Evolutionary conservation across 2,329 filamentous ascomycete genomes (phyloP).

Genomic region (Drechslerella coelobrocha): DNA sequence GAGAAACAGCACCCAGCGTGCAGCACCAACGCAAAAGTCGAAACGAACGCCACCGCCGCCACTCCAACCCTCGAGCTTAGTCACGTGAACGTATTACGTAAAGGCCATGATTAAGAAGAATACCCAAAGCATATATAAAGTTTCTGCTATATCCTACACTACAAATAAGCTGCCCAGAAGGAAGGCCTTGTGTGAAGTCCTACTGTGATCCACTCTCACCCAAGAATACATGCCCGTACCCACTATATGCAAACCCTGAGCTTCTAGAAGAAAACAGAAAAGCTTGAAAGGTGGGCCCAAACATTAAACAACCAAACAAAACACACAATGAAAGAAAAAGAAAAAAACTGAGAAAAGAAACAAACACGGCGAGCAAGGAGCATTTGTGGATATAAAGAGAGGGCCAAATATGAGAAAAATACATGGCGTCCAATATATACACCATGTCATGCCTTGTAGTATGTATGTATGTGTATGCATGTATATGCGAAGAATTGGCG

Average conservation of each 20-base stretch:
- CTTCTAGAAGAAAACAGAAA: no score
- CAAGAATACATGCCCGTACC: no score
- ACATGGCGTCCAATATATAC: not conserved
- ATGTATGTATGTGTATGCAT: not conserved
- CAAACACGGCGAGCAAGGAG: no score
- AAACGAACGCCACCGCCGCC: not conserved
- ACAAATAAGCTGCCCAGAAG: no score
- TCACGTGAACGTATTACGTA: not conserved
- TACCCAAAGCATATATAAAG: constrained; percentile 3
- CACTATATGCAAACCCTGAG: no score
- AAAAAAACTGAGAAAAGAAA: not conserved
- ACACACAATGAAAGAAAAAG: not conserved
- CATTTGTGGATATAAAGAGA: no score
- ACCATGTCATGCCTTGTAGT: not conserved
- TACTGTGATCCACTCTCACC: no score
- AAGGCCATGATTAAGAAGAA: not conserved
- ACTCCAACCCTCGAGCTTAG: not conserved
- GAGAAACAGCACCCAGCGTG: not conserved
- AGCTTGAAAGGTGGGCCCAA: no score
- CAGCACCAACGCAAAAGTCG: not conserved
- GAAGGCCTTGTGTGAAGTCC: no score
- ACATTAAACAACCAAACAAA: constrained; percentile 2
- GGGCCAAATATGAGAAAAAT: not conserved
- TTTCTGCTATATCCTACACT: no score
- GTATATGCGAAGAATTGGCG: not conserved